These are phyloP conservation scores for Trametes villosa DNA, from an alignment of 768 basidiomycete species.

Conservation along the genomic window DNA sequence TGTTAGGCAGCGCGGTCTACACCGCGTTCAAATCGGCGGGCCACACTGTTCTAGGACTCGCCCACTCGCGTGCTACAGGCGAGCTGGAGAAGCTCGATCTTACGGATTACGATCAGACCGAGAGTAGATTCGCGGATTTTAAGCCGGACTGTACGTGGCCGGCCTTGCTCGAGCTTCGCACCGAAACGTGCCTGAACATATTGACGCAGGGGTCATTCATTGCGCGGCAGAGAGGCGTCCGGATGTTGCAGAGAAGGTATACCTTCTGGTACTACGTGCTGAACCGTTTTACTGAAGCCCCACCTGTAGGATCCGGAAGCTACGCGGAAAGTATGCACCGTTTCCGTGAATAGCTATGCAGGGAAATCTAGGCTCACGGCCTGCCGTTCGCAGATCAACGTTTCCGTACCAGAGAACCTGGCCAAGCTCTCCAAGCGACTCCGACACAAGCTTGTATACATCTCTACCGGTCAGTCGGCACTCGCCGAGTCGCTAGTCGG, in stretches of 20 bases:
- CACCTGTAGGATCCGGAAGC: slow-evolving; percentile 66
- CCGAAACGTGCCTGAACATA: background rate
- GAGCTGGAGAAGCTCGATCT: slow-evolving; percentile 70
- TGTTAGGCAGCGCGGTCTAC: slow-evolving; percentile 83
- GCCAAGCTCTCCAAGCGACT: slow-evolving; percentile 65
- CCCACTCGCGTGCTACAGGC: slow-evolving; percentile 64
- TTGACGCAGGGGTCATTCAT: slow-evolving; percentile 77
- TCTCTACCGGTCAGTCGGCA: slow-evolving; percentile 81
- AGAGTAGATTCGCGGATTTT: slow-evolving; percentile 56
- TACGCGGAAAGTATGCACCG: slow-evolving; percentile 55
- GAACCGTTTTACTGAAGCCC: background rate
- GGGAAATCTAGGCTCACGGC: no score
- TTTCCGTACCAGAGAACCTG: slow-evolving; percentile 71
- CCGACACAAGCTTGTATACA: slow-evolving; percentile 79
- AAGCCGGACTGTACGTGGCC: slow-evolving; percentile 75
- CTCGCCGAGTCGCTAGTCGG: no score
- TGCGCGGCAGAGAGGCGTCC: slow-evolving; percentile 95
- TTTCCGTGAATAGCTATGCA: no score
- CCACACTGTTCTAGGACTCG: slow-evolving; percentile 66
- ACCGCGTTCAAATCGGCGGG: slow-evolving; percentile 57
- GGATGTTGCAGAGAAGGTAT: slow-evolving; percentile 90
- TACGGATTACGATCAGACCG: slow-evolving; percentile 56
- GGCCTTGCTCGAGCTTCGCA: background rate
- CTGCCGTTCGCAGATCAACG: slow-evolving; percentile 66
- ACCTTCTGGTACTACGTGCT: background rate